These are phyloP conservation scores for Nakazawaea pomicola DNA, from an alignment of 805 yeast genomes.

Conservation along the genomic window DNA sequence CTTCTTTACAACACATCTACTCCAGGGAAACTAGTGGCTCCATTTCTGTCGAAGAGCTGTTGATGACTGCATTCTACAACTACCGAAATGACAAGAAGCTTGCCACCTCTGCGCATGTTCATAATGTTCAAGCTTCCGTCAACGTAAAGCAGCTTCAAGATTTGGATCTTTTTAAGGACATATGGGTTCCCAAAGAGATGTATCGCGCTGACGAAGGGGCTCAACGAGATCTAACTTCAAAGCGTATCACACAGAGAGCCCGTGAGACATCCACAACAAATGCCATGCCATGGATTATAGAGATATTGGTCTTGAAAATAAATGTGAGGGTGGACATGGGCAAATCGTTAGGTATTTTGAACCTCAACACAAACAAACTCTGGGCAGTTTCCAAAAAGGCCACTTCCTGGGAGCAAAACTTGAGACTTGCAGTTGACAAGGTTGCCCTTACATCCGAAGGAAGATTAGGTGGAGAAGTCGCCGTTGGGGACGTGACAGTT, in stretches of 20 bases:
- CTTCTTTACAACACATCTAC: conserved; percentile 83
- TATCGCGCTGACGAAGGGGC: conserved; percentile 15
- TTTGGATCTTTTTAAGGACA: conserved; percentile 71
- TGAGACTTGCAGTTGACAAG: conserved; percentile 54
- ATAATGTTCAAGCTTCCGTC: conserved; percentile 55
- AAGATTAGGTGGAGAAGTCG: conserved; percentile 70
- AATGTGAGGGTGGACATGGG: conserved; percentile 71
- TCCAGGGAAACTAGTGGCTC: conserved; percentile 88
- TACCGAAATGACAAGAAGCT: conserved; percentile 36
- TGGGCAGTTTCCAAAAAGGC: conserved; percentile 71
- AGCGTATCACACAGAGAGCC: conserved; percentile 40
- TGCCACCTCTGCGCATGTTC: conserved; percentile 46
- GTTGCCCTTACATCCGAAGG: conserved; percentile 60
- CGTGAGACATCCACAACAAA: conserved; percentile 56
- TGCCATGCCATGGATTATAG: conserved; percentile 72
- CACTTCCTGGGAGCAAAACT: conserved; percentile 64
- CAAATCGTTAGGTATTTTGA: conserved; percentile 68
- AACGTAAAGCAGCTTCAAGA: conserved; percentile 87
- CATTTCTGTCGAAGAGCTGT: conserved; percentile 39
- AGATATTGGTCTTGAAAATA: conserved; percentile 49
- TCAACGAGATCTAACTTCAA: conserved; percentile 14
- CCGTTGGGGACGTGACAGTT: conserved; percentile 41
- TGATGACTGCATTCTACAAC: conserved; percentile 44
- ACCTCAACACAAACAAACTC: conserved; percentile 47
- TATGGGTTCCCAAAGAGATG: conserved; percentile 61